phyloP scores from a whole-genome alignment of 345 rosid species.

The Populus tremula region DNA sequence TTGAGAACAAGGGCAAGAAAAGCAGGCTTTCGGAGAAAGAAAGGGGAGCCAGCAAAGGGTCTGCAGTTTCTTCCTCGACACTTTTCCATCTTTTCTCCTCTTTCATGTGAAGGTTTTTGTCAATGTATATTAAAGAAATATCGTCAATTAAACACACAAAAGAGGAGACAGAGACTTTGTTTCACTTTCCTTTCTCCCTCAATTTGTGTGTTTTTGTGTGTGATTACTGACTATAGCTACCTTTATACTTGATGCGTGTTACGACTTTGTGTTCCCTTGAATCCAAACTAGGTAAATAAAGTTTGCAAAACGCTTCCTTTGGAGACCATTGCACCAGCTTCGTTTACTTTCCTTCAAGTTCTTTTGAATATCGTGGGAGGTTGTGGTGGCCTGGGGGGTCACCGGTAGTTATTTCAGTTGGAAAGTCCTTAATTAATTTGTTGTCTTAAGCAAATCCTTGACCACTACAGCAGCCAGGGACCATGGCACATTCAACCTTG shows the following conservation, averaged over 20 bases:
- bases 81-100: not conserved
- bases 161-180: conserved; percentile 9
- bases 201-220: conserved; percentile 10
- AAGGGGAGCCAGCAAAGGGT: not conserved
- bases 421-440: not conserved
- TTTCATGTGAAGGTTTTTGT: not conserved
- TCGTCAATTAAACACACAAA: not conserved
- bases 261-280: conserved; percentile 25
- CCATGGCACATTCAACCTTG: too few relatives aligned
- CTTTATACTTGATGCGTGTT: conserved; percentile 2
- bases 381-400: not conserved
- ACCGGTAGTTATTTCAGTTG: conserved; percentile 24
- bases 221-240: not conserved
- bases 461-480: too few relatives aligned
- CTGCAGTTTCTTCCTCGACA: not conserved
- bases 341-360: not conserved
- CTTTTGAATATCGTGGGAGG: not conserved
- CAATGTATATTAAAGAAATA: conserved; percentile 3
- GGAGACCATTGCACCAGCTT: not conserved
- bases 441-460: too few relatives aligned
- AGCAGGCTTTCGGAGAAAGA: not conserved
- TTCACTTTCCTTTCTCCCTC: not conserved
- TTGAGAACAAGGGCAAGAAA: not conserved
- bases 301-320: not conserved
- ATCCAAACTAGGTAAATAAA: conserved; percentile 24